Base-by-base conservation (phyloP, 2,329 filamentous ascomycete species). In the Trichophyton benhamiae region DNA sequence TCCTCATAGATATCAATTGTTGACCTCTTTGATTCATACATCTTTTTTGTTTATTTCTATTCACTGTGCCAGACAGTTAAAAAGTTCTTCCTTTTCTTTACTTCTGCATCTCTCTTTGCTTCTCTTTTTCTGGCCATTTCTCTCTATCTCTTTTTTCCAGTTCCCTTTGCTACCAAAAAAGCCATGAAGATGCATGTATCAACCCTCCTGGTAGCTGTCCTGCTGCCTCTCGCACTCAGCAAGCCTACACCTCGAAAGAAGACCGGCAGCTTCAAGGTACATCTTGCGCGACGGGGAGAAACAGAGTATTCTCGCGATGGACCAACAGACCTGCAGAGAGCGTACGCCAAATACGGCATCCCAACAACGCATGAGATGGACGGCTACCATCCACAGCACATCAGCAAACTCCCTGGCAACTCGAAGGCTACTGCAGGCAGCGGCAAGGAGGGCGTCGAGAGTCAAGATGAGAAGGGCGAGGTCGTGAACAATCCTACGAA, bases 311-410 rank as follows among this genome's bases (percentile, higher is more conserved):
- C 77, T 22, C 74, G 79, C 20, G 79, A 87, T 75, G 85, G 86
- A n/a, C 77, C 80, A 5, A 70, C 75, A 62, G 84, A 86, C 58
- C 78, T 91, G 66, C 74, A 81, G 58, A 87, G 83, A 73, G 83
- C 86, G 15, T 86, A 87, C 71, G 75, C 78, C 67, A 91, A 91
- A 72, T 90, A 81, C 72, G 80, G 82, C 64, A 80, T 86, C 73
- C 73, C 75, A 42, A 67, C 75, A 1, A 74, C 73, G 6, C 70
- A 80, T 59, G 68, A 77, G 58, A 76, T 55, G 49, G 49, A 55
- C 4, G 49, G 27, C 15, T 55, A 55, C 27, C 25, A 13, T 2
- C 49, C 49, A 17, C 13, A 36, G 13, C 27, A 27, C 3, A 22
- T 55, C 20, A 13, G 49, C 49, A 15, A 17, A 15, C 36, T 55